phyloP scores from a whole-genome alignment of 2,329 filamentous ascomycete genomes.

The Clonostachys byssicola region DNA sequence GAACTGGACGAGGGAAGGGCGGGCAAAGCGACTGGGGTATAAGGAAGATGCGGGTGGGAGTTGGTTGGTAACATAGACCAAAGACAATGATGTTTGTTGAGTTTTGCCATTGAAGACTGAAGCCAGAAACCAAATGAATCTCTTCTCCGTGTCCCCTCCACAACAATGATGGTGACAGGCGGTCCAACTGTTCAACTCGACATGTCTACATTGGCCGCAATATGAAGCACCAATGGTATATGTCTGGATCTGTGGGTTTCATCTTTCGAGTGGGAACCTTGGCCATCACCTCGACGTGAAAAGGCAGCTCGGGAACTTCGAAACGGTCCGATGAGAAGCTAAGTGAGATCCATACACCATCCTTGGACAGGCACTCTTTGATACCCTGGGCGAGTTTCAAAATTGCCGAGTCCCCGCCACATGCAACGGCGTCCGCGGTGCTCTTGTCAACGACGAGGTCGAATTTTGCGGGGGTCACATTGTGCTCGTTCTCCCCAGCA shows the following conservation, averaged over 20 bases:
- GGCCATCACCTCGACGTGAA: constrained; percentile 33
- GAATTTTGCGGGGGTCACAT: constrained; percentile 13
- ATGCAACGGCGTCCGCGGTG: constrained; percentile 42
- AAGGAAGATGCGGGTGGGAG: not conserved
- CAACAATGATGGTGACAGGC: too few relatives aligned
- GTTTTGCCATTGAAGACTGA: not conserved
- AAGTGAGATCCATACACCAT: constrained; percentile 40
- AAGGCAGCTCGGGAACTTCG: constrained; percentile 26
- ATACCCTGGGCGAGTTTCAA: constrained; percentile 31
- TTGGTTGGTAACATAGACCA: not conserved
- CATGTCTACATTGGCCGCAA: constrained; percentile 21
- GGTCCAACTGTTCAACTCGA: not conserved
- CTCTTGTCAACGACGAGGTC: constrained; percentile 44
- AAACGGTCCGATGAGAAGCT: constrained; percentile 41
- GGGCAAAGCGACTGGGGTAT: not conserved
- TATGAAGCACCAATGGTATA: constrained; percentile 40
- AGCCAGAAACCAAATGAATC: too few relatives aligned
- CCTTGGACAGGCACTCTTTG: constrained; percentile 21
- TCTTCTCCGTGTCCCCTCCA: too few relatives aligned
- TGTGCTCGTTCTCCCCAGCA: not conserved
- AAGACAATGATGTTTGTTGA: not conserved
- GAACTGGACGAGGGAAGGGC: too few relatives aligned
- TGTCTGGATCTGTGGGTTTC: constrained; percentile 35
- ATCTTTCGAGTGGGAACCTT: constrained; percentile 35
- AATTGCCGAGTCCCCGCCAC: constrained; percentile 31